Evolutionary conservation across 2,329 filamentous ascomycete genomes (phyloP), one percentile per base, ranked within the genome.

Genomic region (Cordyceps cateniannulata): DNA sequence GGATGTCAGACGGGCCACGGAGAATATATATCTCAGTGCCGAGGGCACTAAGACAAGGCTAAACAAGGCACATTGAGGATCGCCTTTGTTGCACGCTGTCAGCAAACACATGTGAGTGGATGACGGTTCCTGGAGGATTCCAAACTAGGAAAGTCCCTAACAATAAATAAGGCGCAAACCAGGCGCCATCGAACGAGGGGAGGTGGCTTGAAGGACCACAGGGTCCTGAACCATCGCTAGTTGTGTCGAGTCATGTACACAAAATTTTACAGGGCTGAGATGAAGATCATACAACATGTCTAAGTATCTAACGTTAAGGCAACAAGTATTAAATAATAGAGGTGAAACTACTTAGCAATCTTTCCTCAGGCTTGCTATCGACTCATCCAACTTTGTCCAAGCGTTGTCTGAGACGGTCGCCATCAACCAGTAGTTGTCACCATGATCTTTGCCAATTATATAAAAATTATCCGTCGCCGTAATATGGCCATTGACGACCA

Each of bases 341-440:
- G 16, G 3, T 2, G 25, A 6, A 40, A 10, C 3, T 12, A 4
- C 16, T 35, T 3, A 47, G 7, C 3, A 12, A 5, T 55, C 25
- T 6, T 3, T 22, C 20, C 27, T 16, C 5, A 56, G 42, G 9
- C 20, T 25, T 32, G 53, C 42, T 4, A 56, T 27, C 53, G 53
- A 45, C 27, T 59, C 57, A 20, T 59, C 48, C 10, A 59, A 3
- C 22, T 52, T 47, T 25, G 5, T 10, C 57, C 57, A 59, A 27
- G 57, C 57, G 27, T 47, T 52, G 20, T 59, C 49, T 8, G 57
- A 59, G 1, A 53, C 25, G 4, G 57, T 59, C 20, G 48, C 57
- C 57, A 59, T 59, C 16, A 59, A 40, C 57, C 57, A 59, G 40
- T 59, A 59, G 14, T 53, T 47, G 20, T 52, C 48, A 8, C 25